Conservation (phyloP, 441 rosid genomes). For the Gossypium gossypioides region DNA sequence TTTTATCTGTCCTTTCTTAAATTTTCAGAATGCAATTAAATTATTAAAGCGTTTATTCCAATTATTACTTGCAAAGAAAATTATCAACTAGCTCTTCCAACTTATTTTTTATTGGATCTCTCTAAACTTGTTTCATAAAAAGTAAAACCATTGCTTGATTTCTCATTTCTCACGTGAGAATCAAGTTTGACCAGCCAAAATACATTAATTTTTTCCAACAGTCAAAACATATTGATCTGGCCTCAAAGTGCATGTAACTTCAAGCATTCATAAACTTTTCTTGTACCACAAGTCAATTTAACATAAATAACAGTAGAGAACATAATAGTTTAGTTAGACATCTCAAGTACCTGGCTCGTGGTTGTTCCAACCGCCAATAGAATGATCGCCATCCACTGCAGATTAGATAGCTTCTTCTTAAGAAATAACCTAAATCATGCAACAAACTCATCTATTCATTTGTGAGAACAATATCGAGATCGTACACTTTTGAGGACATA, state of each 20-base stretch:
- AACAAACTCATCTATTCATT: background rate
- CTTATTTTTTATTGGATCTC: background rate
- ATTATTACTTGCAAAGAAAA: background rate
- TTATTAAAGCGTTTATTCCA: constrained; percentile 3
- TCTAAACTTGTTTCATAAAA: background rate
- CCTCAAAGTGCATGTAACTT: background rate
- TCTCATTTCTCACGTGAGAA: background rate
- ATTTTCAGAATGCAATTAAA: background rate
- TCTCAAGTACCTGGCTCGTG: constrained; percentile 10
- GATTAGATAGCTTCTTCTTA: constrained; percentile 15
- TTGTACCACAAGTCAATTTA: background rate
- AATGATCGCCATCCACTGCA: constrained; percentile 18
- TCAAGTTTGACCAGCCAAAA: background rate
- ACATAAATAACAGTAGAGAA: background rate
- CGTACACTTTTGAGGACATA: background rate
- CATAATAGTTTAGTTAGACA: background rate
- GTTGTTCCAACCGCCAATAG: constrained; percentile 21
- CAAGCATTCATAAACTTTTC: background rate
- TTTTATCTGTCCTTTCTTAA: background rate
- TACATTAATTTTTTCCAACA: background rate
- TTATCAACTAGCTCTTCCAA: background rate
- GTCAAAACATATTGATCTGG: background rate
- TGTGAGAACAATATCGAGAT: background rate
- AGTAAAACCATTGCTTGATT: background rate
- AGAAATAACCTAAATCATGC: constrained; percentile 17